Conservation (phyloP, 2,329 filamentous ascomycete species). For the Neophaeococcomyces aloes region DNA sequence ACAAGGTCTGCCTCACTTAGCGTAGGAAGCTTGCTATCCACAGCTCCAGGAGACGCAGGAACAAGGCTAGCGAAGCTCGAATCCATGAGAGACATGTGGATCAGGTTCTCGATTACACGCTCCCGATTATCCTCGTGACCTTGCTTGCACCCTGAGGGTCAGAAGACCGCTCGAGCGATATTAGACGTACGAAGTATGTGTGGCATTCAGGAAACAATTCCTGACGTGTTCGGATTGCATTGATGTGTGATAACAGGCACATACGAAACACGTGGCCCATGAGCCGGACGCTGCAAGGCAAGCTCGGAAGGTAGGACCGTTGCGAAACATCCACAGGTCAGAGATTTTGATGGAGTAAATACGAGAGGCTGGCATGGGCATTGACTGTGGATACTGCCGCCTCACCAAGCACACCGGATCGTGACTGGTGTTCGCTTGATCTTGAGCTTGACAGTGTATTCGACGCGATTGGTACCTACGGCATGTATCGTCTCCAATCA, state of each 20-base stretch:
- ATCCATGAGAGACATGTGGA: background rate
- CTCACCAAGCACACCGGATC: conserved; percentile 1
- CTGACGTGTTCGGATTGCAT: no score
- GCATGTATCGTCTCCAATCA: no score
- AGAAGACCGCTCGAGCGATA: no score
- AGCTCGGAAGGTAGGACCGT: conserved; percentile 1
- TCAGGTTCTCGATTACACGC: background rate
- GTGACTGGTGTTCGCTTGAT: no score
- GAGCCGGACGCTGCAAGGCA: background rate
- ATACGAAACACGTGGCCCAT: background rate
- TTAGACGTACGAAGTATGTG: no score
- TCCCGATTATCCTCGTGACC: background rate
- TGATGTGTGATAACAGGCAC: background rate
- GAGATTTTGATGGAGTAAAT: background rate
- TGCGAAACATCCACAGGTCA: conserved; percentile 2
- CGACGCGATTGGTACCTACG: no score
- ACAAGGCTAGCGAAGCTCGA: background rate
- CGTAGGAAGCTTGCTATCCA: background rate
- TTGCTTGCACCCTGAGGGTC: no score
- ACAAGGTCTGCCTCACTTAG: background rate
- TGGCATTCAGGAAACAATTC: no score
- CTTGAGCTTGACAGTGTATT: no score
- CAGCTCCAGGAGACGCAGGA: conserved; percentile 1
- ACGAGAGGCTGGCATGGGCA: background rate
- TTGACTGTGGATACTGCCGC: background rate